A percentile compares a stretch with the other conserved stretches of the same genome.
Evolutionary conservation across 2,329 filamentous ascomycete species (phyloP).

Genomic region (Metarhizium humberi): DNA sequence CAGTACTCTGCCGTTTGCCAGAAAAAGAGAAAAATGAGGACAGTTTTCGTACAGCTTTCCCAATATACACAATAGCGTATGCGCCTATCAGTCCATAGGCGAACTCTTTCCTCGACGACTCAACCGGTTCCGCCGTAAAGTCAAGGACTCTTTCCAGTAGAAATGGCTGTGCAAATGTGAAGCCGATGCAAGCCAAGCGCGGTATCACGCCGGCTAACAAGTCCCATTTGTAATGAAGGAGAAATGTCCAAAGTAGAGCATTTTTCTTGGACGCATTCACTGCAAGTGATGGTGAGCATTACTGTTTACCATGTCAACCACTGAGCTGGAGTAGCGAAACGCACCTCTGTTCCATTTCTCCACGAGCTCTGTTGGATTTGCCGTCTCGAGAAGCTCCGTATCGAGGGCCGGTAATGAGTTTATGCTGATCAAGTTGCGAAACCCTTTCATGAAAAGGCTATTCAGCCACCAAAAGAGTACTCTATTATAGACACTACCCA

Average conservation of each 20-base stretch:
- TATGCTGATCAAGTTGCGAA: slow-evolving; percentile 13
- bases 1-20: too few relatives aligned
- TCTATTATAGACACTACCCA: neutral
- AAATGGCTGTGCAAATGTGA: slow-evolving; percentile 33
- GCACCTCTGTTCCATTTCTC: slow-evolving; percentile 9
- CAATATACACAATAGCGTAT: slow-evolving; percentile 28
- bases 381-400: slow-evolving; percentile 8
- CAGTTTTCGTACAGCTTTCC: slow-evolving; percentile 20
- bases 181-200: slow-evolving; percentile 24
- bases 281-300: neutral
- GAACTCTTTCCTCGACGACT: slow-evolving; percentile 14
- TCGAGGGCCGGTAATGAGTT: slow-evolving; percentile 10
- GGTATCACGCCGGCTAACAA: slow-evolving; percentile 22
- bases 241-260: slow-evolving; percentile 13
- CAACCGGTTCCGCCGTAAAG: slow-evolving; percentile 15
- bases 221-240: slow-evolving; percentile 16
- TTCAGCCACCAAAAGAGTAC: slow-evolving; percentile 24
- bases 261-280: slow-evolving; percentile 12
- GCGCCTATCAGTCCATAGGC: slow-evolving; percentile 30
- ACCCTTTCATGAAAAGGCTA: slow-evolving; percentile 16
- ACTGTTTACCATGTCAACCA: neutral
- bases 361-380: slow-evolving; percentile 7
- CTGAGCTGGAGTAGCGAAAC: neutral
- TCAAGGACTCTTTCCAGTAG: slow-evolving; percentile 27
- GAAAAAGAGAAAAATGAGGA: too few relatives aligned